Percentiles rank a stretch among this genome's conserved stretches.
Conservation (phyloP, 202 grass and related monocot genomes). For the Cymbopogon flexuosus region DNA sequence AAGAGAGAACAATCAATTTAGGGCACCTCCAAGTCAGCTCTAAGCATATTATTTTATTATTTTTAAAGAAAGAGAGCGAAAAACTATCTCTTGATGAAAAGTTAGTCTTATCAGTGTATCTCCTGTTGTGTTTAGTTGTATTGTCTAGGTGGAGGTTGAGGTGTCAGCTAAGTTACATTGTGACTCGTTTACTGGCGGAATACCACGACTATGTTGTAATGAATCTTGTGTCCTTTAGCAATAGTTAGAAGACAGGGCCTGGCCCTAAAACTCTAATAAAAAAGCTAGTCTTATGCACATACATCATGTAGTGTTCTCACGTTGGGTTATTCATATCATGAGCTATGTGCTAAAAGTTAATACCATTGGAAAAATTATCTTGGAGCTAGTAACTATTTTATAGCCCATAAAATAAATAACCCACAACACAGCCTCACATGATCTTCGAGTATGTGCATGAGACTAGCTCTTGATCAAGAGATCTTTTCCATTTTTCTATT, state of each 20-base stretch:
- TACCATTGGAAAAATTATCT: too few relatives aligned
- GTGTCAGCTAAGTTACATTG: too few relatives aligned
- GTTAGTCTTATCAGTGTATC: too few relatives aligned
- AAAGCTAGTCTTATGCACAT: not conserved
- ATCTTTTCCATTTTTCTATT: not conserved
- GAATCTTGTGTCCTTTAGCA: too few relatives aligned
- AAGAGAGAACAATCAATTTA: conserved; percentile 23
- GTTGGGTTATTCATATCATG: not conserved
- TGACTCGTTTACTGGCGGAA: too few relatives aligned
- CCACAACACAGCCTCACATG: not conserved
- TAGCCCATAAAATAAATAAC: too few relatives aligned
- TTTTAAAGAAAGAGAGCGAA: not conserved
- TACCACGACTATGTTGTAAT: too few relatives aligned
- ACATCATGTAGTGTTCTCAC: not conserved
- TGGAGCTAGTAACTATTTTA: too few relatives aligned
- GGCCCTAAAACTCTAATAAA: too few relatives aligned
- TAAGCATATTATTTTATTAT: not conserved
- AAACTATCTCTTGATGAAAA: not conserved
- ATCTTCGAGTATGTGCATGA: not conserved
- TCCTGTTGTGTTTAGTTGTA: too few relatives aligned
- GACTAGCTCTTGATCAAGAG: not conserved
- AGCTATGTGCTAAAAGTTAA: not conserved
- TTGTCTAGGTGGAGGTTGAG: too few relatives aligned
- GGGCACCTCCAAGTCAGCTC: not conserved
- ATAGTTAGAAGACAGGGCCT: too few relatives aligned